phyloP scores from a whole-genome alignment of 2,329 filamentous ascomycete species.

The Fusarium floridanum region DNA sequence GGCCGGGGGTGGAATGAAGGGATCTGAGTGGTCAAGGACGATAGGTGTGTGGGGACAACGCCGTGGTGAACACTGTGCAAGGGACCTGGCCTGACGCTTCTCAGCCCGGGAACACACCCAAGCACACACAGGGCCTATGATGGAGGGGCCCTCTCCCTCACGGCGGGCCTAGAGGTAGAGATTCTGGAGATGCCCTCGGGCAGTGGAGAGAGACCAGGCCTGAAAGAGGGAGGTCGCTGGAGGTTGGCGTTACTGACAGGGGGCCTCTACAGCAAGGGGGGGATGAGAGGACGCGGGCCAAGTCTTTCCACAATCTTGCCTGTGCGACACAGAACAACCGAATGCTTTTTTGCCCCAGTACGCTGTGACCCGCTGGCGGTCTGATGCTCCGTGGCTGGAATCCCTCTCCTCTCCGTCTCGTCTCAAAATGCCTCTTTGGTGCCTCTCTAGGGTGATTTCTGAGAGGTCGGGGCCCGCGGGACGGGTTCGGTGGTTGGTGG shows the following conservation, averaged over 20 bases:
- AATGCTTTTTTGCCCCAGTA: conserved; percentile 3
- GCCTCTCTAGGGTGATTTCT: background rate
- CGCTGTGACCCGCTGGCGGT: conserved; percentile 5
- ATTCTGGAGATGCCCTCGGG: conserved; percentile 32
- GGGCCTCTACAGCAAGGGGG: background rate
- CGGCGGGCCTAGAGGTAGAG: conserved; percentile 28
- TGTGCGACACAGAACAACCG: conserved; percentile 17
- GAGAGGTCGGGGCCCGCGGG: conserved; percentile 21
- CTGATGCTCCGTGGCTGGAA: conserved; percentile 9
- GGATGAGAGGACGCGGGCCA: background rate
- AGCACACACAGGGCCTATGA: background rate
- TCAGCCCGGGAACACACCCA: background rate
- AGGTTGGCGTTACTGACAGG: conserved; percentile 26
- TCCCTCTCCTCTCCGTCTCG: conserved; percentile 7
- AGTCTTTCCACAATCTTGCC: conserved; percentile 20
- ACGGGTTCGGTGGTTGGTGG: conserved; percentile 32
- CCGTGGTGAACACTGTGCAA: conserved; percentile 44
- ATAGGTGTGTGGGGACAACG: conserved; percentile 12
- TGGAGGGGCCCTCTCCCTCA: conserved; percentile 9
- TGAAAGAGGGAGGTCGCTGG: conserved; percentile 37
- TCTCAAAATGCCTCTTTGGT: conserved; percentile 16
- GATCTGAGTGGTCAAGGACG: conserved; percentile 20
- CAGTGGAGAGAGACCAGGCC: conserved; percentile 27
- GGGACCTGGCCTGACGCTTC: conserved; percentile 34
- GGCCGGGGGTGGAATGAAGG: conserved; percentile 19